Evolutionary conservation across 2,329 filamentous ascomycete species (phyloP), one percentile per base, ranked within the genome.

Genomic region (Fusarium devonianum): DNA sequence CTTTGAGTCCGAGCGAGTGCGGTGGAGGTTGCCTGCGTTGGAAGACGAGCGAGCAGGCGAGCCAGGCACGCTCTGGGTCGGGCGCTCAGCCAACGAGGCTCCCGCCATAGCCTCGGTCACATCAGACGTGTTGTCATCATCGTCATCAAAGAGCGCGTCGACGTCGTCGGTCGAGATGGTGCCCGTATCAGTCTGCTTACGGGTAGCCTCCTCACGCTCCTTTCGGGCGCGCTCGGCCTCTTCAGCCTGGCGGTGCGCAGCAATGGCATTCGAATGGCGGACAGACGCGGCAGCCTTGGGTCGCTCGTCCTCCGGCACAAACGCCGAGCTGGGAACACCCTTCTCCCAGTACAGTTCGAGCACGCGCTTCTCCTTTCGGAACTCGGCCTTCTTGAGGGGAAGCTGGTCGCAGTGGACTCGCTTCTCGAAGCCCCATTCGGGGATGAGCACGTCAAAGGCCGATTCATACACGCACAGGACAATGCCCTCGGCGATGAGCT

Each of bases 311-410:
- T 99, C 94, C 3, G 94, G 94, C 41, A 99, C 88, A 65, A 95
- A 99, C 3, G 92, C 90, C 32, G 93, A 97, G 56, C 92, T 97
- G 19, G 93, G 91, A 7, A 97, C 92, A 35, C 94, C 94, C 83
- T 97, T 99, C 85, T 99, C 94, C 94, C 94, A 99, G 80, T 97
- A 99, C 12, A 99, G 83, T 75, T 99, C 94, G 35, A 99, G 81
- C 21, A 97, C 85, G 46, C 94, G 86, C 77, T 92, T 90, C 70
- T 96, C 92, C 81, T 97, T 97, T 73, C 95, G 87, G 75, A 94
- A 99, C 71, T 99, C 94, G n/a, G 94, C 94, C 81, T 99, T 99
- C 83, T 97, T 93, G 63, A 99, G 78, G 21, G 94, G 94, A 69
- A 99, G 81, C 78, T 99, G 94, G 69, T 99, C 94, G 70, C 94